Percentiles rank a stretch among this genome's conserved stretches.
phyloP scores from a whole-genome alignment of 768 basidiomycete genomes.

The Suillus lakei region DNA sequence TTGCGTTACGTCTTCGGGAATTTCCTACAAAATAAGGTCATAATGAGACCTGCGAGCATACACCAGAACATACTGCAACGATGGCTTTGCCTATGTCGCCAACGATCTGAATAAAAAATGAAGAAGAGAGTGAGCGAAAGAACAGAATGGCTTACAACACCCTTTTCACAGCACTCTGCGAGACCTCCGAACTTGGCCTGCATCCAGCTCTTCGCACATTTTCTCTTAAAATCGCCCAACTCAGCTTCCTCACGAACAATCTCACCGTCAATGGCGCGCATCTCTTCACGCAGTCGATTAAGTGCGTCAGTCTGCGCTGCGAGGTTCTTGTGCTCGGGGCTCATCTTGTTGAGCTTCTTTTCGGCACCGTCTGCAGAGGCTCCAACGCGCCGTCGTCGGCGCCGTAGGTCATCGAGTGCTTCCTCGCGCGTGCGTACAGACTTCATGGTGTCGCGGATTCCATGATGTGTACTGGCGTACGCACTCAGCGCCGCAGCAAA shows the following conservation, averaged over 20 bases:
- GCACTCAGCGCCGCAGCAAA: conserved; percentile 69
- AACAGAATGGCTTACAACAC: conserved; percentile 44
- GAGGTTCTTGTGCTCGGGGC: conserved; percentile 85
- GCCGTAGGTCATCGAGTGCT: conserved; percentile 73
- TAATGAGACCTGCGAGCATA: background rate
- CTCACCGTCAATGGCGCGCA: conserved; percentile 76
- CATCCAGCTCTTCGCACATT: conserved; percentile 70
- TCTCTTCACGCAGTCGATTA: conserved; percentile 75
- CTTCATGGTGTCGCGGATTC: conserved; percentile 73
- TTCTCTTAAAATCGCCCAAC: conserved; percentile 83
- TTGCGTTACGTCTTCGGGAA: conserved; percentile 78
- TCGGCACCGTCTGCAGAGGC: conserved; percentile 83
- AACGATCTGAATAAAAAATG: conserved; percentile 40
- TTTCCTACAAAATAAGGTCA: conserved; percentile 53
- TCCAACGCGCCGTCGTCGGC: conserved; percentile 66
- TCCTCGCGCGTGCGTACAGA: conserved; percentile 85
- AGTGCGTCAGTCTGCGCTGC: conserved; percentile 72
- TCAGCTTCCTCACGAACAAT: conserved; percentile 84
- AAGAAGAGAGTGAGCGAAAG: background rate
- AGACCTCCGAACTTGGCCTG: conserved; percentile 88
- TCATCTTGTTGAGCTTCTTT: conserved; percentile 90
- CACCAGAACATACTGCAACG: conserved; percentile 38
- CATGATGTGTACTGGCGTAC: conserved; percentile 73
- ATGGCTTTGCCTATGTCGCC: conserved; percentile 55
- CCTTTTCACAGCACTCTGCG: conserved; percentile 84